Evolutionary conservation across 495 filamentous ascomycete species (phyloP), one percentile per base, ranked within the genome.

Genomic region (Penicillium riverlandense): DNA sequence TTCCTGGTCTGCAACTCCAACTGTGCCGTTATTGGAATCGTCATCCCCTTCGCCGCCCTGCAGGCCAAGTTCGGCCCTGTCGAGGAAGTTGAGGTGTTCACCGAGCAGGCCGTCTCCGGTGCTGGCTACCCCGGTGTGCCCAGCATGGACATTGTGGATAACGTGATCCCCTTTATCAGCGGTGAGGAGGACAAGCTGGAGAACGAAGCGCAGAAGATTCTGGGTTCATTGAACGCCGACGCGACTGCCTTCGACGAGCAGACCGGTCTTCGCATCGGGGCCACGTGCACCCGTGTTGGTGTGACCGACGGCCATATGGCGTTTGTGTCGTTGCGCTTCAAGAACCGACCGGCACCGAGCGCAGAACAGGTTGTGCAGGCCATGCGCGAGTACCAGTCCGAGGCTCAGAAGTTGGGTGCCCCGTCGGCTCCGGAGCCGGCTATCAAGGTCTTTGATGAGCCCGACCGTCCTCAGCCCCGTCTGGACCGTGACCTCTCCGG

Each of bases 1-100:
- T 90, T 91, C 64, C 61, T 92, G 41, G 84, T 91, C 35, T 91
- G 86, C 72, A 92, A 92, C 69, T 89, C 85, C 44, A 92, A 94
- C 71, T 94, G 88, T 67, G 86, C 86, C 14, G 89, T 91, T 42
- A 91, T 91, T 55, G 88, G 88, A 12, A 75, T 92, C 40, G 88
- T 90, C 38, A 88, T 91, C 45, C 88, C 88, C n/a, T 85, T 90
- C 56, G 88, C 87, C 13, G 88, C 85, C 14, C 76, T 94, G 31
- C 80, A 87, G 62, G 77, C 82, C 32, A 75, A 76, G 54, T 90
- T 91, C 58, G 88, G 86, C 29, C 73, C 74, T 34, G 78, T 94
- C 45, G 79, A 85, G 54, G 66, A 76, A 53, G 85, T 89, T 15
- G 84, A 80, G 52, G 84, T 94, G 11, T 86, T 90, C 40, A 94